Conservation (phyloP, 805 yeast species). For the Teunomyces gatunensis region DNA sequence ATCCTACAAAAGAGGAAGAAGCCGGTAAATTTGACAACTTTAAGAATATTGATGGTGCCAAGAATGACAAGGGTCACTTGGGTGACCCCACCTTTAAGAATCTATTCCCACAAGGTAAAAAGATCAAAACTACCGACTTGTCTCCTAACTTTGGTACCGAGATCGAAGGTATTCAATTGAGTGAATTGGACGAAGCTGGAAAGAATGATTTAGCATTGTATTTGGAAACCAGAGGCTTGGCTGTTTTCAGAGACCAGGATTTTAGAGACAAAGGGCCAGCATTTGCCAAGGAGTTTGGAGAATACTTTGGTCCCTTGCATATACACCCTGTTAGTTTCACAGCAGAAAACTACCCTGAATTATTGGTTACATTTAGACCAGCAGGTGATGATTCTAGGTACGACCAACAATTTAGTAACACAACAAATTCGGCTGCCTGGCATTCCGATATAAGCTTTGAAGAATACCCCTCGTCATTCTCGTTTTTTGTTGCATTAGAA, state of each 20-base stretch:
- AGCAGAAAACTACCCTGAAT: conserved; percentile 21
- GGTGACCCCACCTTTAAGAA: conserved; percentile 20
- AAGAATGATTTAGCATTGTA: conserved; percentile 26
- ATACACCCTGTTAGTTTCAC: conserved; percentile 22
- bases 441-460: conserved; percentile 27
- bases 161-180: conserved; percentile 23
- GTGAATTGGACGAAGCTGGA: conserved; percentile 23
- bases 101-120: conserved; percentile 16
- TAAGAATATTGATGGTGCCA: conserved; percentile 18
- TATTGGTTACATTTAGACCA: conserved; percentile 21
- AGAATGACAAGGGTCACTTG: conserved; percentile 25
- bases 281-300: conserved; percentile 19
- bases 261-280: conserved; percentile 24
- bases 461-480: conserved; percentile 23
- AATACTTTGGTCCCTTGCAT: conserved; percentile 26
- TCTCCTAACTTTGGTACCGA: conserved; percentile 28
- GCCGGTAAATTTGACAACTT: conserved; percentile 18
- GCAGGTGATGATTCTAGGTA: conserved; percentile 19
- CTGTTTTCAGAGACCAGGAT: conserved; percentile 25
- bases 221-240: conserved; percentile 25
- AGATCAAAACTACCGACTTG: conserved; percentile 15
- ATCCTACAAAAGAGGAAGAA: conserved; percentile 15
- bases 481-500: conserved; percentile 24
- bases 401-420: conserved; percentile 13
- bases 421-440: conserved; percentile 14